Evolutionary conservation across 2,329 filamentous ascomycete genomes (phyloP), one percentile per base, ranked within the genome.

Genomic region (Botrytis tulipae): DNA sequence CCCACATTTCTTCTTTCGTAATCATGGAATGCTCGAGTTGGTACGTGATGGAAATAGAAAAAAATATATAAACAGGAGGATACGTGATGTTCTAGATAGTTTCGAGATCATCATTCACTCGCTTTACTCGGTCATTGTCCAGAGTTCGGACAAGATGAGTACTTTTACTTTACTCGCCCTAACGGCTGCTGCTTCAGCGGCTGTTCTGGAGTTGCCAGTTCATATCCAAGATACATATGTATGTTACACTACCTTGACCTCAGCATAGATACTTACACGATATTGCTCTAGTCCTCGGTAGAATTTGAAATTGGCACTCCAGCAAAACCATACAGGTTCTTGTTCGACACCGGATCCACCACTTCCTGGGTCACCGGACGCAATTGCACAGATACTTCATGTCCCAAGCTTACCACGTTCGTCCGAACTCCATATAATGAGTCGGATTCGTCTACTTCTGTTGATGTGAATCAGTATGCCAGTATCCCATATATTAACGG

Each of bases 281-380:
- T 1, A 18, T 29, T 4, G 4, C 29, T 71, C 22, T 71, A 71
- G 69, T 12, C 32, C 44, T 62, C 42, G 2, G 69, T 71, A 22
- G 57, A 25, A 18, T 37, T 71, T 6, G n/a, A 63, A 16, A 18
- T 73, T n/a, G 71, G 71, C 40, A 35, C 71, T 25, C 71, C 71
- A 3, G 29, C 71, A 42, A 68, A 62, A 48, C 42, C 46, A 40
- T 62, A 73, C 66, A 25, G 48, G 7, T 48, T 73, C 3, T 0
- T 37, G 42, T 71, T 73, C 37, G 71, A 73, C 44, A 73, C 71
- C 8, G 71, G 71, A 42, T 59, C 48, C 37, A 14, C 40, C 10
- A 73, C 66, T 25, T 44, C 65, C 3, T 73, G 66, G 66, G 3
- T 73, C 9, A 62, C 22, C 1, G 42, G 59, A 25, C 25, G n/a